Percentiles rank a stretch among this genome's conserved stretches.
Evolutionary conservation across 2,329 filamentous ascomycete species (phyloP).

Genomic region (Chrysoporthe cubensis): DNA sequence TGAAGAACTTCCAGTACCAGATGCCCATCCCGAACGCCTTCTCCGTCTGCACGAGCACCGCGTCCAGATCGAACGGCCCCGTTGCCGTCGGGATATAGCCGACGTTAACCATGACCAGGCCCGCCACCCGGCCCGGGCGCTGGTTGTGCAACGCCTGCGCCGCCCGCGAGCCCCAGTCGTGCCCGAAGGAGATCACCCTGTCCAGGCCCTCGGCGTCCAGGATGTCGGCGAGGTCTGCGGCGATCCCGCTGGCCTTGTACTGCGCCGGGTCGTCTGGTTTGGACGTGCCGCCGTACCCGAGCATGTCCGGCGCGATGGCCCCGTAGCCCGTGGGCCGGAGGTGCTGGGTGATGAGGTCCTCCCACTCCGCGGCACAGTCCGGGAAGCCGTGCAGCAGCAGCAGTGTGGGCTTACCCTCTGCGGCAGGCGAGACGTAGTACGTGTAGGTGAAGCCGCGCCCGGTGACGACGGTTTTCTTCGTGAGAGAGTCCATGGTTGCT

Average conservation of each 20-base stretch:
- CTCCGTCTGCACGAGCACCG: conserved; percentile 37
- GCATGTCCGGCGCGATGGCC: conserved; percentile 43
- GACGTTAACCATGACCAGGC: conserved; percentile 48
- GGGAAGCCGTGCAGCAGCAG: conserved; percentile 55
- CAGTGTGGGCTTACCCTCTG: conserved; percentile 38
- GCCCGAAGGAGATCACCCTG: conserved; percentile 48
- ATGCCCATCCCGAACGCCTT: conserved; percentile 42
- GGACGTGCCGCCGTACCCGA: conserved; percentile 37
- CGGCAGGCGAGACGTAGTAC: conserved; percentile 42
- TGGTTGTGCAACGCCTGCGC: conserved; percentile 47
- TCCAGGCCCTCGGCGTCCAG: conserved; percentile 42
- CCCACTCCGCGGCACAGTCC: conserved; percentile 50
- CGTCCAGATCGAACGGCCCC: conserved; percentile 42
- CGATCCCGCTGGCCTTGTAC: conserved; percentile 35
- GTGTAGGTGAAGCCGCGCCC: conserved; percentile 43
- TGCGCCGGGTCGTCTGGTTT: conserved; percentile 26
- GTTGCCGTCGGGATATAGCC: conserved; percentile 43
- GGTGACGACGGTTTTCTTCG: conserved; percentile 36
- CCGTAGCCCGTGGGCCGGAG: conserved; percentile 41
- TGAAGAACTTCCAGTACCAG: conserved; percentile 53
- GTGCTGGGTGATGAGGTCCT: conserved; percentile 44
- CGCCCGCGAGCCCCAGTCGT: conserved; percentile 52
- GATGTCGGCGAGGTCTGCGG: conserved; percentile 45
- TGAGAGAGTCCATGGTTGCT: conserved; percentile 33
- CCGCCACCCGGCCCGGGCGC: conserved; percentile 44